Percentiles rank a stretch among this genome's conserved stretches.
Conservation (phyloP, 2,329 filamentous ascomycete species). For the Cordyceps cicadae region DNA sequence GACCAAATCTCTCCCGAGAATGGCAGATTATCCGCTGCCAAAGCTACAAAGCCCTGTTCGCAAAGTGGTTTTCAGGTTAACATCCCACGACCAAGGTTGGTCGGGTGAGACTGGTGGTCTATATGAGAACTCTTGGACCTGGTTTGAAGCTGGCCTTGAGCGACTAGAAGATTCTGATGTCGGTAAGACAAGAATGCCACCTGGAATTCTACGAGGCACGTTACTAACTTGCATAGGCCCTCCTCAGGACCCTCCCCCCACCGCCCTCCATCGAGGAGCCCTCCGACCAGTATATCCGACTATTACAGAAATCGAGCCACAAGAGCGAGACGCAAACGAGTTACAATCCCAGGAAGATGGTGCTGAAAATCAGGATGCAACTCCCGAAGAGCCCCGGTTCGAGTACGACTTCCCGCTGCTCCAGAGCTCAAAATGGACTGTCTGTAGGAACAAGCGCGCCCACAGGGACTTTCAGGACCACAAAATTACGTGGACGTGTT, state of each 20-base stretch:
- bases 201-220: too few relatives aligned
- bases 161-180: slow-evolving; percentile 34
- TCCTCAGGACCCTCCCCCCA: background rate
- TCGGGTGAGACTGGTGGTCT: slow-evolving; percentile 27
- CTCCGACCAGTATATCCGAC: slow-evolving; percentile 7
- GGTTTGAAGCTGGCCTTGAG: slow-evolving; percentile 57
- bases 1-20: slow-evolving; percentile 21
- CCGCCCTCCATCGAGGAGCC: background rate
- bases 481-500: slow-evolving; percentile 44
- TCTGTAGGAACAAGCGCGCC: slow-evolving; percentile 41
- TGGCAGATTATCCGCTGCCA: slow-evolving; percentile 32
- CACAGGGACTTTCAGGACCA: slow-evolving; percentile 29
- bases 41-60: slow-evolving; percentile 42
- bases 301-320: slow-evolving; percentile 14
- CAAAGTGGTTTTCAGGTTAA: slow-evolving; percentile 53
- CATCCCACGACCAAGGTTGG: slow-evolving; percentile 53
- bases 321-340: slow-evolving; percentile 13
- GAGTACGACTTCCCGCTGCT: slow-evolving; percentile 31
- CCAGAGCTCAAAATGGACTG: slow-evolving; percentile 29
- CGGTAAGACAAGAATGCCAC: slow-evolving; percentile 19
- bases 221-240: background rate
- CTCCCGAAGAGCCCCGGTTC: slow-evolving; percentile 10
- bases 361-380: background rate
- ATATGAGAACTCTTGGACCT: slow-evolving; percentile 46
- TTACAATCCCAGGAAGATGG: background rate